Evolutionary conservation across 1,284 basidiomycete genomes (phyloP).

Genomic region (Ceratobasidium theobromae): DNA sequence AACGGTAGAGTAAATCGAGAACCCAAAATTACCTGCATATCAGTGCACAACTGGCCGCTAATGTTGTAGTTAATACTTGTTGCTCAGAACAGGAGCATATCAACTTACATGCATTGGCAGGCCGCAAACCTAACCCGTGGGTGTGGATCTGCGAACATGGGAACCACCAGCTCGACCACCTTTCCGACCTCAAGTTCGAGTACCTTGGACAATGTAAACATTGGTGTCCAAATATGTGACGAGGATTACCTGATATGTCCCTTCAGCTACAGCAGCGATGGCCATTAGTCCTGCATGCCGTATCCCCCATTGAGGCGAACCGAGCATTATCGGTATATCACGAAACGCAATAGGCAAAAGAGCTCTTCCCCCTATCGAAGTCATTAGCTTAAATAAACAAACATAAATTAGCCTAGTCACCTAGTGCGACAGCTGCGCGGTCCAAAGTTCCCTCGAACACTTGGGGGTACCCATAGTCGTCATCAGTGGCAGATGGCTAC

Average conservation of each 20-base stretch:
- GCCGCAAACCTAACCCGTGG: slow-evolving; percentile 82
- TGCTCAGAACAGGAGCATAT: slow-evolving; percentile 15
- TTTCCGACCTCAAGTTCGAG: slow-evolving; percentile 76
- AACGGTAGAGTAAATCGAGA: neutral
- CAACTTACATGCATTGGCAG: slow-evolving; percentile 79
- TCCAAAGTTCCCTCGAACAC: slow-evolving; percentile 79
- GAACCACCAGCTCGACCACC: slow-evolving; percentile 75
- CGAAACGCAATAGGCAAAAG: slow-evolving; percentile 75
- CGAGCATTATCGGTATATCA: slow-evolving; percentile 76
- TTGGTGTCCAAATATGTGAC: neutral
- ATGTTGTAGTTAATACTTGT: slow-evolving; percentile 1
- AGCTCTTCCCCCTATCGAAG: slow-evolving; percentile 52
- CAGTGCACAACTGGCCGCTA: slow-evolving; percentile 80
- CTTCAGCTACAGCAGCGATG: slow-evolving; percentile 75
- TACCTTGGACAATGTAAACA: slow-evolving; percentile 47
- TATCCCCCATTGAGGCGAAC: slow-evolving; percentile 75
- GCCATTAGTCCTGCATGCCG: slow-evolving; percentile 81
- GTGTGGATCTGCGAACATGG: slow-evolving; percentile 74
- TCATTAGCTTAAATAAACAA: slow-evolving; percentile 7
- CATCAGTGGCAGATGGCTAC: slow-evolving; percentile 65
- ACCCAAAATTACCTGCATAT: slow-evolving; percentile 64
- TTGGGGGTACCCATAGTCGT: slow-evolving; percentile 72
- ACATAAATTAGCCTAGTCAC: slow-evolving; percentile 40
- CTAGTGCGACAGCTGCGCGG: slow-evolving; percentile 70
- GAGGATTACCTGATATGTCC: slow-evolving; percentile 56